These are phyloP conservation scores for Ceriops tagal DNA, from an alignment of 345 rosid species.

Conservation along the genomic window DNA sequence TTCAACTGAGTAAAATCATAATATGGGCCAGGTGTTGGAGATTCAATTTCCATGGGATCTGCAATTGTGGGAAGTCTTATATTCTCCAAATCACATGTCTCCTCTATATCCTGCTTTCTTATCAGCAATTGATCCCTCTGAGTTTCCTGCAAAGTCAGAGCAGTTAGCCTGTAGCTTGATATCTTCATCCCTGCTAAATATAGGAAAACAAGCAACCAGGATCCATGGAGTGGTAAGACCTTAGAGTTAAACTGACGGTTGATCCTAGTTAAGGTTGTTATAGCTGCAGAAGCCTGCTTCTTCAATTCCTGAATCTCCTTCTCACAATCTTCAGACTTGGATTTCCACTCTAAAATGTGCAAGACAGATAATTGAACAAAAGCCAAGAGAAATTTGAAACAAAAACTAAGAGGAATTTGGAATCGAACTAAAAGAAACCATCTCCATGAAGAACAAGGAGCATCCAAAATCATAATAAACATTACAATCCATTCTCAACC, in stretches of 20 bases:
- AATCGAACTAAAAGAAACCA: not conserved
- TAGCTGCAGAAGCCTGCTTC: slow-evolving; percentile 74
- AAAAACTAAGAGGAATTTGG: not conserved
- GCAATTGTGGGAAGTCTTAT: slow-evolving; percentile 62
- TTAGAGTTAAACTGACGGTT: slow-evolving; percentile 73
- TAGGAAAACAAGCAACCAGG: slow-evolving; percentile 10
- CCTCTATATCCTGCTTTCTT: slow-evolving; percentile 67
- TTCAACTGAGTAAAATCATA: slow-evolving; percentile 77
- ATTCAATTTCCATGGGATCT: slow-evolving; percentile 76
- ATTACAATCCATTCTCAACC: too few relatives aligned
- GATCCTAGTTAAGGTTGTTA: slow-evolving; percentile 74
- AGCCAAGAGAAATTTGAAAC: not conserved
- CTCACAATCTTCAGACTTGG: slow-evolving; percentile 81
- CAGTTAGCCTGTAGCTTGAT: not conserved
- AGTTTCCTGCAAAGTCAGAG: slow-evolving; percentile 50
- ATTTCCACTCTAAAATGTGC: slow-evolving; percentile 64
- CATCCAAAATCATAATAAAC: not conserved
- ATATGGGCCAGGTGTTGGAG: slow-evolving; percentile 47
- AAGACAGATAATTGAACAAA: slow-evolving; percentile 6
- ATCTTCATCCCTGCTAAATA: slow-evolving; percentile 3
- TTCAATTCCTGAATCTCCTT: slow-evolving; percentile 87
- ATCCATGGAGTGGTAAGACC: slow-evolving; percentile 33
- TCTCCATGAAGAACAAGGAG: slow-evolving; percentile 3
- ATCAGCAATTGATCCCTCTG: slow-evolving; percentile 68
- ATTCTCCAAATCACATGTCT: slow-evolving; percentile 81